Base-by-base conservation (phyloP, 768 basidiomycete genomes). In the Rhizopogon vesiculosus region DNA sequence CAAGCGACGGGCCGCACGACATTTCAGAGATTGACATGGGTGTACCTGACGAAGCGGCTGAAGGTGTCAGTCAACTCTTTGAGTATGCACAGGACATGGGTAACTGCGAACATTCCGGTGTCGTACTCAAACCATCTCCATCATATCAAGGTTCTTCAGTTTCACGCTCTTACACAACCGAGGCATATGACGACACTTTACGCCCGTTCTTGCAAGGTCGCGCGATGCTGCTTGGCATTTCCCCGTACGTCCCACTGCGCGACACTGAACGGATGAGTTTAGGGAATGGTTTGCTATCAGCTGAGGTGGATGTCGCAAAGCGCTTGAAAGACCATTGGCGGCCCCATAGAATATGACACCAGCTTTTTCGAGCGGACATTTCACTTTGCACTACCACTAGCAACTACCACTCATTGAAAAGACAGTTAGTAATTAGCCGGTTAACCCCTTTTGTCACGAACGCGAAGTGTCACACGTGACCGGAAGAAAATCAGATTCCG, bases 261-360 rank as follows among this genome's bases (percentile, higher is more conserved):
- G 22, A 33, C 57, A 22, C 48, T 48, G 40, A 50, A 56, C 19
- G 51, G 28, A 33, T 48, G 42, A 29, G 22, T 28, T 33, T 25
- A 45, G 40, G 57, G 16, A 61, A 63, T n/a, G 70, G 69, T 39
- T 58, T 81, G 22, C 69, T 73, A 16, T 67, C 66, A n/a, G 80
- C 74, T 6, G 89, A 90, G 67, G 74, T 73, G 48, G 84, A 86
- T 65, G 87, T 90, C 7, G 86, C 77, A 12, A 79, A 70, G 54
- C 66, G 61, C 45, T 65, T 90, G 58, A 78, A 71, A 51, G 76
- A 74, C 28, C 87, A 91, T 64, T 91, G 89, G 89, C 71, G 76
- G 25, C 88, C 85, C 0, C 80, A 85, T 54, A 79, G 72, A 56
- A 70, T 82, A 42, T 87, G 70, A 64, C 56, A 46, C 12, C 29